phyloP scores from a whole-genome alignment of 78 protist species.

The Creolimax fragrantissima region DNA sequence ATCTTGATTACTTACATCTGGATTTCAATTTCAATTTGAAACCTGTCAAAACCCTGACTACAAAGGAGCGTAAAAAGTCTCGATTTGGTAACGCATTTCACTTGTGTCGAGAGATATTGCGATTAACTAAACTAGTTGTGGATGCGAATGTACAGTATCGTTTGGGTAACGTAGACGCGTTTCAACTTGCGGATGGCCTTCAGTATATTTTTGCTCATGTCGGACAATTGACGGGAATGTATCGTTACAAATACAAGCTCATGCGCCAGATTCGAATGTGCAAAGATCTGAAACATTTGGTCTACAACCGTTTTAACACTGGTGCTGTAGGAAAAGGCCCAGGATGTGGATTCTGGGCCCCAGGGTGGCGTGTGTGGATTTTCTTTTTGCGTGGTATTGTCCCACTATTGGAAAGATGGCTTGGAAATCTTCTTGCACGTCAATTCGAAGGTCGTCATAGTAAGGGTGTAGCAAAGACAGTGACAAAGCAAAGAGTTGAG shows the following conservation, averaged over 20 bases:
- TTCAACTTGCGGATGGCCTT: constrained; percentile 94
- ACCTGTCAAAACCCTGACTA: constrained; percentile 98
- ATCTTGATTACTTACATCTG: constrained; percentile 95
- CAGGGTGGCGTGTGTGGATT: constrained; percentile 99
- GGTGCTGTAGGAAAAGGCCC: constrained; percentile 99
- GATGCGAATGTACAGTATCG: constrained; percentile 98
- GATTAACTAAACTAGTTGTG: constrained; percentile 94
- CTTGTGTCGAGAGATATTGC: constrained; percentile 78
- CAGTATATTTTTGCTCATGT: constrained; percentile 96
- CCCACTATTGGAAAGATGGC: constrained; percentile 98
- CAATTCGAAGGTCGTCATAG: constrained; percentile 96
- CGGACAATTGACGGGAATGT: constrained; percentile 98
- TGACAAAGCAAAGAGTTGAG: constrained; percentile 99
- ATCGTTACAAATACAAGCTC: constrained; percentile 97
- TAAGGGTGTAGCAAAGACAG: constrained; percentile 89
- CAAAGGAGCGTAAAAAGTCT: constrained; percentile 99
- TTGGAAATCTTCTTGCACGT: constrained; percentile 97
- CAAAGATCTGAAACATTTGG: constrained; percentile 95
- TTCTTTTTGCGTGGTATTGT: constrained; percentile 98
- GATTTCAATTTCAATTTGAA: constrained; percentile 99
- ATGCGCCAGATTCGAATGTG: constrained; percentile 96
- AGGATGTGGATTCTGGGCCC: constrained; percentile 99
- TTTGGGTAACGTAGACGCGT: constrained; percentile 68
- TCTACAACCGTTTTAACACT: constrained; percentile 96
- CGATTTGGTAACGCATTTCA: constrained; percentile 98